These are phyloP conservation scores for Silene noctiflora DNA, from an alignment of 179 eudicot species.

Conservation along the genomic window DNA sequence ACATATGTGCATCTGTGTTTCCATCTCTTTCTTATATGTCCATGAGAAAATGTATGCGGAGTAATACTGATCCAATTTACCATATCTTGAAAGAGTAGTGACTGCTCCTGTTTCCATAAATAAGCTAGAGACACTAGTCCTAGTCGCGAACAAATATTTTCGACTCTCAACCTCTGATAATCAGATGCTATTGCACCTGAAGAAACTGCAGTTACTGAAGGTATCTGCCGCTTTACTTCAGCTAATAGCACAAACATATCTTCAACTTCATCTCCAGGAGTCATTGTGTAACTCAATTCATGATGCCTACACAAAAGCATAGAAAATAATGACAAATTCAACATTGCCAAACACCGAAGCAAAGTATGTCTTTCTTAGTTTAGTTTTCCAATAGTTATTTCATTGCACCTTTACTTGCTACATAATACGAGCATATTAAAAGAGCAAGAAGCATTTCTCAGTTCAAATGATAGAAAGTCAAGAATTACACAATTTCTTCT, in stretches of 20 bases:
- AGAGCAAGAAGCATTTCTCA: background rate
- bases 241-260: slow-evolving; percentile 74
- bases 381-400: background rate
- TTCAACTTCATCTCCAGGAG: slow-evolving; percentile 98
- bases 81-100: slow-evolving; percentile 80
- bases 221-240: slow-evolving; percentile 79
- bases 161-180: slow-evolving; percentile 93
- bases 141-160: slow-evolving; percentile 90
- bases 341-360: background rate
- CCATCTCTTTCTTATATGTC: background rate
- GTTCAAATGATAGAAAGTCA: background rate
- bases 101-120: slow-evolving; percentile 92
- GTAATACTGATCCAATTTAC: slow-evolving; percentile 32
- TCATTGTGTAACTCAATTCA: slow-evolving; percentile 66
- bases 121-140: slow-evolving; percentile 94
- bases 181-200: slow-evolving; percentile 99
- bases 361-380: too few species aligned
- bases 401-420: background rate
- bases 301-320: slow-evolving; percentile 56
- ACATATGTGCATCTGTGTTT: background rate
- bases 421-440: too few species aligned
- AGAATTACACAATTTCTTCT: background rate
- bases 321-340: slow-evolving; percentile 10
- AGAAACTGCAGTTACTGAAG: slow-evolving; percentile 74
- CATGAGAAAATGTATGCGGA: background rate